Evolutionary conservation across 129 eudicot species (phyloP).

Genomic region (Flaveria trinervia): DNA sequence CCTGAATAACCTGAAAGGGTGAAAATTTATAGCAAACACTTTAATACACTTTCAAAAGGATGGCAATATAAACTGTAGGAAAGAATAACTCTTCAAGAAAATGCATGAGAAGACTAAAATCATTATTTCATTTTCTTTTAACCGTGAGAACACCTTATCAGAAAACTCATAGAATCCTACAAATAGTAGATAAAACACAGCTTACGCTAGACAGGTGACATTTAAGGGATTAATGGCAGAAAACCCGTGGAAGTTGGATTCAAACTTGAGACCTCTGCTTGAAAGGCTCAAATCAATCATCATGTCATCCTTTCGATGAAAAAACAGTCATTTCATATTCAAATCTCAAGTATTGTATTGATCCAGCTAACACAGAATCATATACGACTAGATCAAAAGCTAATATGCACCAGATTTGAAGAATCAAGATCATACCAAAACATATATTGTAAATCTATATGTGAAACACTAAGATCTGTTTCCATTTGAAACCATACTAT

Average conservation of each 20-base stretch:
- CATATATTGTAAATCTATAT: background rate
- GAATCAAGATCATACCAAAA: background rate
- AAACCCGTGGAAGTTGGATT: background rate
- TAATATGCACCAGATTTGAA: background rate
- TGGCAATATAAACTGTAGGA: background rate
- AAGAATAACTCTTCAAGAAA: background rate
- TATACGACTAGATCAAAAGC: slow-evolving; percentile 12
- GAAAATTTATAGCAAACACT: background rate
- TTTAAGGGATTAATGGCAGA: background rate
- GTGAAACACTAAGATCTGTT: background rate
- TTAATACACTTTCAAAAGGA: background rate
- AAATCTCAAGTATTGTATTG: background rate
- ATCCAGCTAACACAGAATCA: slow-evolving; percentile 8
- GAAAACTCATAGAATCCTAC: background rate
- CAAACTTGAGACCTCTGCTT: background rate
- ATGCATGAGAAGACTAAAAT: background rate
- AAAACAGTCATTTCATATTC: background rate
- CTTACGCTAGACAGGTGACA: background rate
- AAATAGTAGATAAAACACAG: background rate
- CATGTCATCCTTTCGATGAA: background rate
- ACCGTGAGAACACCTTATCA: background rate
- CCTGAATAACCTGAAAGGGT: slow-evolving; percentile 29
- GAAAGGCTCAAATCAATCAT: background rate
- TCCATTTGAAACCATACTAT: background rate
- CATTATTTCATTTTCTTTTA: background rate